These are phyloP conservation scores for Diplodia scrobiculata DNA, from an alignment of 2,329 filamentous ascomycete genomes.

Conservation along the genomic window DNA sequence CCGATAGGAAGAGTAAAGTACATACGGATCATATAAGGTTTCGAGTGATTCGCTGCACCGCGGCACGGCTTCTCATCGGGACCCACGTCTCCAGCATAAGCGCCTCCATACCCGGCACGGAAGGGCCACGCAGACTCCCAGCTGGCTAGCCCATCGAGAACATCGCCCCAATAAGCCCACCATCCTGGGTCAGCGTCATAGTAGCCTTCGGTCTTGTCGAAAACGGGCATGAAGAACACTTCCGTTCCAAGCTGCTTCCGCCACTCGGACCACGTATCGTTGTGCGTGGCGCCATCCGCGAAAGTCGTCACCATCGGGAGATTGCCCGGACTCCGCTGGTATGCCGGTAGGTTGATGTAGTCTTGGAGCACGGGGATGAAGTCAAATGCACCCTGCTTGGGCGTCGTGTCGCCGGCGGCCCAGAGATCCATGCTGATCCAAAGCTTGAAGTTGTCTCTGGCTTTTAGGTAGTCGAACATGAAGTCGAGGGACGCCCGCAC, in stretches of 20 bases:
- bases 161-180: conserved; percentile 38
- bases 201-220: conserved; percentile 37
- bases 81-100: conserved; percentile 35
- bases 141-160: conserved; percentile 44
- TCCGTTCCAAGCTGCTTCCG: neutral
- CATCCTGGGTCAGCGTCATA: conserved; percentile 37
- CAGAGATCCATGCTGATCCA: neutral
- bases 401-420: neutral
- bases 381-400: neutral
- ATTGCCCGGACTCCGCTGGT: neutral
- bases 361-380: neutral
- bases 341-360: neutral
- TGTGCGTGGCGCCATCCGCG: neutral
- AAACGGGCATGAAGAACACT: conserved; percentile 43
- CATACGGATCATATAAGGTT: conserved; percentile 42
- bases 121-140: conserved; percentile 47
- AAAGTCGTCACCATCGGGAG: neutral
- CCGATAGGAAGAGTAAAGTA: neutral
- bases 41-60: conserved; percentile 35
- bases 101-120: conserved; percentile 29
- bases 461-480: neutral
- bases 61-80: conserved; percentile 33
- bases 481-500: neutral
- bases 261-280: neutral
- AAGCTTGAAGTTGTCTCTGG: neutral